Conservation (phyloP, 1,284 basidiomycete species). For the Ganoderma multipileum region DNA sequence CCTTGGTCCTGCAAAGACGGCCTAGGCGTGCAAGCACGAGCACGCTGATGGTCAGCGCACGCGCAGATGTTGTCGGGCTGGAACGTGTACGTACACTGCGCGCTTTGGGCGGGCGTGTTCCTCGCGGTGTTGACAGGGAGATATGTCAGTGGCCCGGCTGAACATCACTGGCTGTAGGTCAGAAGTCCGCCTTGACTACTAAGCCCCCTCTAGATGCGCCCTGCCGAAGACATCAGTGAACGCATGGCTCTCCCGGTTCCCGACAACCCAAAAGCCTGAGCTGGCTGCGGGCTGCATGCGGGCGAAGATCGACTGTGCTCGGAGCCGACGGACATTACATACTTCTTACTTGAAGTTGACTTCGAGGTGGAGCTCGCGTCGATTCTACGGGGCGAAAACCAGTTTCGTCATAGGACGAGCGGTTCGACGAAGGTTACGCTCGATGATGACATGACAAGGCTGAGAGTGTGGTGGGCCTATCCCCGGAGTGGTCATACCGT, state of each 20-base stretch:
- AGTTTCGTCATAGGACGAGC: neutral
- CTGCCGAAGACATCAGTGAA: neutral
- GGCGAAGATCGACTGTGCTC: neutral
- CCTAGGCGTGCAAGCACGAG: neutral
- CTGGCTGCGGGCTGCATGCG: constrained; percentile 1
- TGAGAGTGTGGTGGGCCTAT: neutral
- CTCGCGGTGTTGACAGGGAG: neutral
- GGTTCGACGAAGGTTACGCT: neutral
- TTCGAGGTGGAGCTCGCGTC: neutral
- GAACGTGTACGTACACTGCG: neutral
- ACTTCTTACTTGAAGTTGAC: neutral
- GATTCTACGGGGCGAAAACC: neutral
- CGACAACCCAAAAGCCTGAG: neutral
- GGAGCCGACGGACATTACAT: neutral
- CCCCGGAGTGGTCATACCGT: neutral
- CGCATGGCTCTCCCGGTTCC: neutral
- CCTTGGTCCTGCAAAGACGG: neutral
- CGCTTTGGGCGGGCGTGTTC: neutral
- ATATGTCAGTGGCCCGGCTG: neutral
- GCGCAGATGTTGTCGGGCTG: neutral
- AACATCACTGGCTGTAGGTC: neutral
- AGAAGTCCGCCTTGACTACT: neutral
- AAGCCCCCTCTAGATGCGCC: neutral
- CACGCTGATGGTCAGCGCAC: neutral
- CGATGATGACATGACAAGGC: neutral